These are phyloP conservation scores for Thielaviopsis euricoi DNA, from an alignment of 2,329 filamentous ascomycete species.

Conservation along the genomic window DNA sequence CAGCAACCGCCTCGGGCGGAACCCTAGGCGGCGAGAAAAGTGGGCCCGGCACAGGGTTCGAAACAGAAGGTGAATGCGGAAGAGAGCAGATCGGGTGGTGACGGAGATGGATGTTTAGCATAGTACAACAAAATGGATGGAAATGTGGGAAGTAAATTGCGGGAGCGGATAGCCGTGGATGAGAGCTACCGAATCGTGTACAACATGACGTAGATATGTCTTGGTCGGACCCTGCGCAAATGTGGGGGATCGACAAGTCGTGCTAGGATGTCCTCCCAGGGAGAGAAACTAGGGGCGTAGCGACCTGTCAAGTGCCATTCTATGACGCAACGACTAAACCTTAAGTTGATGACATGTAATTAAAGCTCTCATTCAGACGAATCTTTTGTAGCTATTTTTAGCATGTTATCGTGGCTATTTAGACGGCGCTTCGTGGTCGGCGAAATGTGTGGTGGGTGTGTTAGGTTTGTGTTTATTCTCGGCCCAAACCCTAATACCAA, in stretches of 20 bases:
- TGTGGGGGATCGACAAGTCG: not conserved
- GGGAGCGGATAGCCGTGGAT: not conserved
- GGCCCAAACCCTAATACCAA: not conserved
- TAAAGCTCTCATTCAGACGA: not conserved
- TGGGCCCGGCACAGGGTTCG: not conserved
- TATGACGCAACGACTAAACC: not conserved
- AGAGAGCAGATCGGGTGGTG: not conserved
- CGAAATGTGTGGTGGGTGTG: too few species aligned
- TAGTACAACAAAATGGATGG: not conserved
- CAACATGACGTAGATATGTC: not conserved
- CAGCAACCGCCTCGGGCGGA: too few species aligned
- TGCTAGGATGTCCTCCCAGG: not conserved
- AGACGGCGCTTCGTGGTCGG: too few species aligned
- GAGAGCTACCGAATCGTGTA: not conserved
- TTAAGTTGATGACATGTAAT: not conserved
- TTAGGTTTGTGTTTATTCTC: not conserved
- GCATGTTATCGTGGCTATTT: too few species aligned
- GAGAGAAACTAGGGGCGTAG: not conserved
- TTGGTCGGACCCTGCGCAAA: not conserved
- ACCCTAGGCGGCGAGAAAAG: not conserved
- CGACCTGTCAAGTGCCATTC: not conserved
- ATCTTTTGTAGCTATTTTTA: too few species aligned
- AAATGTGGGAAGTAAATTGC: not conserved
- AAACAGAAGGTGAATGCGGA: not conserved
- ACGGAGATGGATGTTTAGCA: too few species aligned